Conservation (phyloP, 2,329 filamentous ascomycete genomes). For the Didymella lethalis region DNA sequence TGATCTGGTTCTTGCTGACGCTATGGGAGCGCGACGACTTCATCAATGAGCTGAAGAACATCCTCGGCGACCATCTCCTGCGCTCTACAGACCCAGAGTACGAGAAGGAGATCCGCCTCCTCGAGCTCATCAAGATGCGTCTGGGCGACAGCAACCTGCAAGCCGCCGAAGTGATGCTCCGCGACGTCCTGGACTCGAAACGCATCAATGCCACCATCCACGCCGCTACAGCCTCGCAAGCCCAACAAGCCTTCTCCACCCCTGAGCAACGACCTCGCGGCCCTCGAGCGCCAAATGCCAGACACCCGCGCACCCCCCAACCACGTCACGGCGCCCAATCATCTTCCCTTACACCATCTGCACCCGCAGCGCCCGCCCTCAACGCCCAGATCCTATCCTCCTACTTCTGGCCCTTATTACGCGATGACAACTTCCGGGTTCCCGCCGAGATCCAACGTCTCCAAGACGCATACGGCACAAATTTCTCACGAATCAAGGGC, state of each 20-base stretch:
- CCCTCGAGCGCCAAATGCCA: constrained; percentile 33
- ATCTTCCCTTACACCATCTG: constrained; percentile 24
- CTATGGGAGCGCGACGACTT: constrained; percentile 93
- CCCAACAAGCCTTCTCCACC: constrained; percentile 23
- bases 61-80: constrained; percentile 82
- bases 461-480: constrained; percentile 74
- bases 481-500: constrained; percentile 81
- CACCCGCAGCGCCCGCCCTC: constrained; percentile 51
- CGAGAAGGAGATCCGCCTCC: constrained; percentile 79
- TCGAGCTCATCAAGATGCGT: constrained; percentile 85
- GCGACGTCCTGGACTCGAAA: constrained; percentile 85
- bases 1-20: constrained; percentile 88
- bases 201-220: constrained; percentile 69
- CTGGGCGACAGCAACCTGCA: constrained; percentile 88
- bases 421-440: constrained; percentile 72
- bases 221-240: constrained; percentile 26
- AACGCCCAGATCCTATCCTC: constrained; percentile 88
- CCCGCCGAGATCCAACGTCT: constrained; percentile 65
- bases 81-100: constrained; percentile 70
- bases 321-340: constrained; percentile 33
- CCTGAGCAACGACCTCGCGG: constrained; percentile 25
- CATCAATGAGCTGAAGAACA: constrained; percentile 89
- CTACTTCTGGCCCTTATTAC: constrained; percentile 89
- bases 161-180: constrained; percentile 96
- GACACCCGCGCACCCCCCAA: constrained; percentile 35